Percentiles rank a stretch among this genome's conserved stretches.
These are phyloP conservation scores for Quercus engelmannii DNA, from an alignment of 306 rosid genomes.

Conservation along the genomic window DNA sequence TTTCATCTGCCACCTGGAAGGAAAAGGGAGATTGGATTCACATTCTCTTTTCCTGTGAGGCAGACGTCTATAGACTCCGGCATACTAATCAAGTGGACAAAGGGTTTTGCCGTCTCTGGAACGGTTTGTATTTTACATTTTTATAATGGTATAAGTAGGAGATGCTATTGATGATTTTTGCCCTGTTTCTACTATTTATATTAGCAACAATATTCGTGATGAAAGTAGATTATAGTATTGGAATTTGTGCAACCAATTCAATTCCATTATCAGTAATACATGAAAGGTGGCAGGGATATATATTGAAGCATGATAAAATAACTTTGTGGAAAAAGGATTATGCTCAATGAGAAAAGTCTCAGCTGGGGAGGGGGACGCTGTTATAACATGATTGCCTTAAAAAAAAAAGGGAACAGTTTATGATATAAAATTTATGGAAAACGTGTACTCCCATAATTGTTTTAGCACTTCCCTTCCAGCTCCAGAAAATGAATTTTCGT, in stretches of 20 bases:
- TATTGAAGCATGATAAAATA: neutral
- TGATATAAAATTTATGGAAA: neutral
- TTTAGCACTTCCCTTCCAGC: neutral
- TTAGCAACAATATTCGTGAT: neutral
- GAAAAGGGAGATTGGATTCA: conserved; percentile 83
- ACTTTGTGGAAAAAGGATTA: neutral
- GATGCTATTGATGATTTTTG: neutral
- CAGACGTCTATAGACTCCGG: conserved; percentile 89
- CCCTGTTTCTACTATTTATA: neutral
- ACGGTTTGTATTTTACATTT: conserved; percentile 42
- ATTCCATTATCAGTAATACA: neutral
- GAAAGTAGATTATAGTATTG: neutral
- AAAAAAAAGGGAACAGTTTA: neutral
- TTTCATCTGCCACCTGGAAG: conserved; percentile 52
- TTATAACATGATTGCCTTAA: neutral
- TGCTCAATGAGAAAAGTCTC: neutral
- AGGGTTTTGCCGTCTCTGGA: conserved; percentile 91
- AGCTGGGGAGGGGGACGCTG: neutral
- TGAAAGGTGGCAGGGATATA: neutral
- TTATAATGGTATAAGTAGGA: neutral
- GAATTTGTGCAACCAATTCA: neutral
- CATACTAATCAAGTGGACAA: conserved; percentile 89
- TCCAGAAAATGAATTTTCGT: neutral
- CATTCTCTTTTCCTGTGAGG: conserved; percentile 92
- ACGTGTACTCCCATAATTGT: neutral